Evolutionary conservation across 2,329 filamentous ascomycete species (phyloP), one percentile per base, ranked within the genome.

Genomic region (Colletotrichum musicola): DNA sequence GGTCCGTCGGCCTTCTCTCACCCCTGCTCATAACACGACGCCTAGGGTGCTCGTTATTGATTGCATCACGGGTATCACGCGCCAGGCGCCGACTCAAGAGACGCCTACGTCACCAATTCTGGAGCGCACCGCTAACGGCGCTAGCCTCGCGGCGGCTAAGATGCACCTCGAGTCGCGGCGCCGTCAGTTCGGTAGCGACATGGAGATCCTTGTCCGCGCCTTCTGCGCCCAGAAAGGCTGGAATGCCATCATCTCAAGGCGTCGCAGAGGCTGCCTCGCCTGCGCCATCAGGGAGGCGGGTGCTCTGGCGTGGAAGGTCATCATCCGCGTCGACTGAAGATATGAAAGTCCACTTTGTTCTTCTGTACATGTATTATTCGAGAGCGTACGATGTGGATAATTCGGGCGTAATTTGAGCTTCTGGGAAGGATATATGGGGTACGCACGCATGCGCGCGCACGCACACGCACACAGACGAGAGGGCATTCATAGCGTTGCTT

Each of bases 201-300:
- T 92, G 75, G 91, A 94, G 78, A 85, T 94, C 9, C 80, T 95
- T 60, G 90, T 90, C 1, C 83, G 92, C 56, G 92, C 92, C 1
- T 84, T 93, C 72, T 95, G 93, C 76, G 90, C 92, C 0, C 89
- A 93, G 75, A 89, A 86, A 72, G 92, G 92, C 2, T 90, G 90
- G 84, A 92, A 94, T 76, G 92, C 92, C 22, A 76, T 95, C 18
- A 84, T 95, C 71, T 92, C 90, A 69, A 84, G 91, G 59, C 83
- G 85, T 46, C 87, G 88, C 71, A 84, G 91, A 69, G 92, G 90
- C 0, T 95, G 93, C 75, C 78, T 95, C 42, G 87, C 88, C 4
- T 95, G 93, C 78, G 91, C 91, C 47, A 88, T 95, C 50, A 85
- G 93, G 18, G 92, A 95, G 81, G 92, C 92, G 0, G 89, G 89